Evolutionary conservation across 148 eudicot species (phyloP).

Genomic region (Vaccinium macrocarpon): DNA sequence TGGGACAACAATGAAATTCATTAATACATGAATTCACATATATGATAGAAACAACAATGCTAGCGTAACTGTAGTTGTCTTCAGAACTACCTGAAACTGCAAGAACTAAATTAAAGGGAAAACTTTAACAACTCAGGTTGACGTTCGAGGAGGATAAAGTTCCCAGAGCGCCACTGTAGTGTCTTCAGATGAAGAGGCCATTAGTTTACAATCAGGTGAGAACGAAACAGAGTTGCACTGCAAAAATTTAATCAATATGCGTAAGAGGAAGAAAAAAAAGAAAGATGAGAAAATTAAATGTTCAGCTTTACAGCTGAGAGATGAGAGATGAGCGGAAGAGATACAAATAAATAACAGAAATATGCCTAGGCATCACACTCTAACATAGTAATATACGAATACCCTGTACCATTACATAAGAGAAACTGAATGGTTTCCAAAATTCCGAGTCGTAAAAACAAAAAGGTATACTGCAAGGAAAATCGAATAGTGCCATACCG

Average conservation of each 20-base stretch:
- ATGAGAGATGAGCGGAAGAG: not conserved
- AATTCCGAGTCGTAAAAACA: not conserved
- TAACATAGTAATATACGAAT: not conserved
- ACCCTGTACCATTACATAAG: not conserved
- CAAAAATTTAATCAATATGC: not conserved
- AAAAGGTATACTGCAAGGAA: not conserved
- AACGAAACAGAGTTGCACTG: conserved; percentile 19
- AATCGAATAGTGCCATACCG: not conserved
- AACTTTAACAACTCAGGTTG: not conserved
- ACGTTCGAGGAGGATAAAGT: conserved; percentile 15
- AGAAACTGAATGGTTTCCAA: not conserved
- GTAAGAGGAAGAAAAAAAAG: not conserved
- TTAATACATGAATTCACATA: not conserved
- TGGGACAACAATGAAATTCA: not conserved
- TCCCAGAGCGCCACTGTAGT: conserved; percentile 20
- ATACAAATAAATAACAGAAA: not conserved
- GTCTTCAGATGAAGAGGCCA: conserved; percentile 21
- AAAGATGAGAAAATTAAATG: not conserved
- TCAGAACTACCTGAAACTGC: not conserved
- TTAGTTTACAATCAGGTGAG: conserved; percentile 18
- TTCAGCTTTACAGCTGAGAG: not conserved
- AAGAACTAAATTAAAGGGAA: not conserved
- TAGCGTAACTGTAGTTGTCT: too few relatives aligned
- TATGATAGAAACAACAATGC: not conserved
- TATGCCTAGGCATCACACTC: not conserved